Conservation (phyloP, 176 grass and related monocot species). For the Eleusine coracana region DNA sequence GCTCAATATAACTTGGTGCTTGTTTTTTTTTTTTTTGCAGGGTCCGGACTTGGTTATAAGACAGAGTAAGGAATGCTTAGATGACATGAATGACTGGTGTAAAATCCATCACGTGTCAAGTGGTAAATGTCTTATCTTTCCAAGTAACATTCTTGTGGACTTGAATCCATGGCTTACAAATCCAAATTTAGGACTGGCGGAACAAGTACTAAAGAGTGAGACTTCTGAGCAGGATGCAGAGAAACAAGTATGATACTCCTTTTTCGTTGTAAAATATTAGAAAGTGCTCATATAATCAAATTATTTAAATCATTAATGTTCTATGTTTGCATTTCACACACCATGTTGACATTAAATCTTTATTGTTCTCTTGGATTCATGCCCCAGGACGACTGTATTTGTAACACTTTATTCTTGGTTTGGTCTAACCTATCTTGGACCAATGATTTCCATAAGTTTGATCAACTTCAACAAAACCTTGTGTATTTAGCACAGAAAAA, state of each 20-base stretch:
- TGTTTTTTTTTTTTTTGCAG: constrained; percentile 47
- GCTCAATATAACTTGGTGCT: constrained; percentile 29
- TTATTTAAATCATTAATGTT: not conserved
- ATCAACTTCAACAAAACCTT: not conserved
- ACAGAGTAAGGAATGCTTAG: constrained; percentile 81
- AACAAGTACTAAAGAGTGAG: constrained; percentile 56
- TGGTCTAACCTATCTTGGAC: too few relatives aligned
- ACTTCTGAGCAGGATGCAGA: constrained; percentile 65
- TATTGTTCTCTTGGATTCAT: not conserved
- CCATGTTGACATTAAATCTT: not conserved
- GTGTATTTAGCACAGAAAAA: not conserved
- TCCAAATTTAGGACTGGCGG: constrained; percentile 67
- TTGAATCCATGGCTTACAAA: constrained; percentile 7
- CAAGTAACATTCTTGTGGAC: constrained; percentile 1
- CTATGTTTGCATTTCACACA: not conserved
- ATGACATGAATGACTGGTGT: constrained; percentile 91
- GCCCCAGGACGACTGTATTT: too few relatives aligned
- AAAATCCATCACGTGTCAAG: constrained; percentile 68
- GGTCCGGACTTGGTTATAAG: constrained; percentile 86
- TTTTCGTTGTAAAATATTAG: not conserved
- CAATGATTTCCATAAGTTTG: too few relatives aligned
- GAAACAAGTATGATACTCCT: constrained; percentile 56
- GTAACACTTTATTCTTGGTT: too few relatives aligned
- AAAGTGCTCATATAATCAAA: constrained; percentile 12
- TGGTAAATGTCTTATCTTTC: constrained; percentile 55